phyloP scores from a whole-genome alignment of 2,329 filamentous ascomycete species.

The Stagonosporopsis vannaccii region DNA sequence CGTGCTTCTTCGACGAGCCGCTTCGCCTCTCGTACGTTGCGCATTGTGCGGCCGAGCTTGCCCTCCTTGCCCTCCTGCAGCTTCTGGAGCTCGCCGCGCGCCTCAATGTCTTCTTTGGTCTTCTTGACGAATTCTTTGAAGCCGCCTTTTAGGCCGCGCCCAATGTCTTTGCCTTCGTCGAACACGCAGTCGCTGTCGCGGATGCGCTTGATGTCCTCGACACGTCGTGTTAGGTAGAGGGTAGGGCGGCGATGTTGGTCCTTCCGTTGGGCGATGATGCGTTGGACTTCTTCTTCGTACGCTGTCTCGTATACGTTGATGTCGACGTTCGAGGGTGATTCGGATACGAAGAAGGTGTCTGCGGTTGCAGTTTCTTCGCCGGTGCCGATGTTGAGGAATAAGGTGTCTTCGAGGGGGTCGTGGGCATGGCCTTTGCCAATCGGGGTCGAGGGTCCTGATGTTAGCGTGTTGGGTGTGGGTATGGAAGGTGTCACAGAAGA shows the following conservation, averaged over 20 bases:
- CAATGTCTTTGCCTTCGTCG: slow-evolving; percentile 38
- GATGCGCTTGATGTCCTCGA: slow-evolving; percentile 54
- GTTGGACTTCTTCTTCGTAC: slow-evolving; percentile 81
- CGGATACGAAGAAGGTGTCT: slow-evolving; percentile 68
- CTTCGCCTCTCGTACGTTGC: slow-evolving; percentile 44
- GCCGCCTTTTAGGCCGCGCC: slow-evolving; percentile 39
- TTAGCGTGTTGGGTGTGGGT: slow-evolving; percentile 22
- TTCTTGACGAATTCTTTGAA: slow-evolving; percentile 48
- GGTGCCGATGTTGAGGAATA: slow-evolving; percentile 79
- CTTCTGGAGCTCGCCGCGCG: slow-evolving; percentile 42
- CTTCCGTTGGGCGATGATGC: slow-evolving; percentile 64
- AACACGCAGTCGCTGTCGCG: slow-evolving; percentile 44
- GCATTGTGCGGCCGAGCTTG: slow-evolving; percentile 40
- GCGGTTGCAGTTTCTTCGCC: slow-evolving; percentile 54
- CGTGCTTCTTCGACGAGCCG: slow-evolving; percentile 45
- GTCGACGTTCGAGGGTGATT: slow-evolving; percentile 84
- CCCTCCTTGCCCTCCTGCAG: slow-evolving; percentile 44
- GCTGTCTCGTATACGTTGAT: slow-evolving; percentile 89
- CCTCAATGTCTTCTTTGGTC: slow-evolving; percentile 44
- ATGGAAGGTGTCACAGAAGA: slow-evolving; percentile 35
- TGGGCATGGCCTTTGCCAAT: slow-evolving; percentile 65
- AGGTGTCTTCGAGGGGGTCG: slow-evolving; percentile 68
- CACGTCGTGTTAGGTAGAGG: slow-evolving; percentile 63
- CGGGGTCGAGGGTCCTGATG: slow-evolving; percentile 40
- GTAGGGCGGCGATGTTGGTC: slow-evolving; percentile 54